A percentile compares a stretch with the other conserved stretches of the same genome.
Evolutionary conservation across 2,329 filamentous ascomycete species (phyloP).

Genomic region (Akanthomyces muscarius): DNA sequence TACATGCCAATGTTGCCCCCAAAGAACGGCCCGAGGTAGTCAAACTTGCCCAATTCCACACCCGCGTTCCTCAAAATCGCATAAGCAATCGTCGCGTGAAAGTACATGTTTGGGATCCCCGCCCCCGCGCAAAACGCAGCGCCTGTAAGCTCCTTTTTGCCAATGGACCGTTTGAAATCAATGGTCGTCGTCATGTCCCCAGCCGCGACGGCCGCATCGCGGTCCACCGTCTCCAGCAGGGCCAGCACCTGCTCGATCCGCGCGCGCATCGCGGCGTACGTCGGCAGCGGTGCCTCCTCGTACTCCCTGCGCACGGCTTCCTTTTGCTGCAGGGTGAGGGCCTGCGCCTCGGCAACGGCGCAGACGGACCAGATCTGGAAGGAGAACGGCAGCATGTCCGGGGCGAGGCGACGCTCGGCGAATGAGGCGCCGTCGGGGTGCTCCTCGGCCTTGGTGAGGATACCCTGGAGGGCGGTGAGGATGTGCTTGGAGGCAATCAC

Average conservation of each 20-base stretch:
- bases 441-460: conserved; percentile 27
- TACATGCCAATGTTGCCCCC: conserved; percentile 1
- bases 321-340: neutral
- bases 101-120: conserved; percentile 58
- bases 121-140: conserved; percentile 44
- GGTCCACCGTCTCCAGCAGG: conserved; percentile 14
- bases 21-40: conserved; percentile 42
- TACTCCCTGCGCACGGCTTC: neutral
- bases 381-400: conserved; percentile 30
- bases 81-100: conserved; percentile 59
- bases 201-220: conserved; percentile 28
- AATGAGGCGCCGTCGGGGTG: conserved; percentile 22
- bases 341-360: conserved; percentile 15
- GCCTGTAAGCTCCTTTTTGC: conserved; percentile 24
- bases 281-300: conserved; percentile 23
- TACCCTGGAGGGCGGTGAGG: conserved; percentile 22
- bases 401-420: conserved; percentile 21
- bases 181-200: conserved; percentile 27
- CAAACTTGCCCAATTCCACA: conserved; percentile 56
- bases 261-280: conserved; percentile 32
- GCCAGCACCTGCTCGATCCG: conserved; percentile 27
- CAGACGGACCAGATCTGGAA: conserved; percentile 27
- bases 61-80: conserved; percentile 57
- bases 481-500: conserved; percentile 22
- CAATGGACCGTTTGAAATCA: conserved; percentile 27